Percentiles rank a stretch among this genome's conserved stretches.
Conservation (phyloP, 208 protist species). For the Leishmania major region DNA sequence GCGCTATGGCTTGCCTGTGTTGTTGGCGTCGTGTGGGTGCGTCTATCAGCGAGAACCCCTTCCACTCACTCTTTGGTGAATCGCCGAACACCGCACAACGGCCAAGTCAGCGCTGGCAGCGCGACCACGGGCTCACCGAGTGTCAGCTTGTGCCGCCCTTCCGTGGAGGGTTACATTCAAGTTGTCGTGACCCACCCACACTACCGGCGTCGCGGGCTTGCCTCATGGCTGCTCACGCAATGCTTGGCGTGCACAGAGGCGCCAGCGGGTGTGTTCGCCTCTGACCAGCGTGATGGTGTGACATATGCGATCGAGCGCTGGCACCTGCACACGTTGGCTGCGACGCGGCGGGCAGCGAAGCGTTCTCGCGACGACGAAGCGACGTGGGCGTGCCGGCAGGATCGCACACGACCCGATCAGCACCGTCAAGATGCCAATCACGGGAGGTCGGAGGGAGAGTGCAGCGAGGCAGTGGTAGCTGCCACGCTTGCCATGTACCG, state of each 20-base stretch:
- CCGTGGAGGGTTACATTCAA: conserved; percentile 81
- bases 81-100: not conserved
- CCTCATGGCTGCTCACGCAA: conserved; percentile 33
- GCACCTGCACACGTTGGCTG: conserved; percentile 72
- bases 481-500: conserved; percentile 56
- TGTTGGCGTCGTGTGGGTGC: conserved; percentile 77
- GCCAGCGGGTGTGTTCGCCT: conserved; percentile 14
- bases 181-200: conserved; percentile 47
- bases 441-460: not conserved
- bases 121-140: not conserved
- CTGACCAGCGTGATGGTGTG: not conserved
- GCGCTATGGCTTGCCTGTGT: conserved; percentile 33
- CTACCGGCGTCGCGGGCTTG: conserved; percentile 47
- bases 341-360: not conserved
- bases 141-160: not conserved
- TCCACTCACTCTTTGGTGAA: conserved; percentile 1
- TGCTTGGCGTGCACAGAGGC: conserved; percentile 11
- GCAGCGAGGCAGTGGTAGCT: not conserved
- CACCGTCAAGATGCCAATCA: not conserved
- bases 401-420: not conserved
- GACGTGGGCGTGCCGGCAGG: not conserved
- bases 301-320: conserved; percentile 41
- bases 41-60: conserved; percentile 20
- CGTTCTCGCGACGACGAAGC: not conserved
- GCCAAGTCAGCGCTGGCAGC: not conserved